Evolutionary conservation across 352 stramenopile species (phyloP).

Genomic region (Thraustochytrium striatum): DNA sequence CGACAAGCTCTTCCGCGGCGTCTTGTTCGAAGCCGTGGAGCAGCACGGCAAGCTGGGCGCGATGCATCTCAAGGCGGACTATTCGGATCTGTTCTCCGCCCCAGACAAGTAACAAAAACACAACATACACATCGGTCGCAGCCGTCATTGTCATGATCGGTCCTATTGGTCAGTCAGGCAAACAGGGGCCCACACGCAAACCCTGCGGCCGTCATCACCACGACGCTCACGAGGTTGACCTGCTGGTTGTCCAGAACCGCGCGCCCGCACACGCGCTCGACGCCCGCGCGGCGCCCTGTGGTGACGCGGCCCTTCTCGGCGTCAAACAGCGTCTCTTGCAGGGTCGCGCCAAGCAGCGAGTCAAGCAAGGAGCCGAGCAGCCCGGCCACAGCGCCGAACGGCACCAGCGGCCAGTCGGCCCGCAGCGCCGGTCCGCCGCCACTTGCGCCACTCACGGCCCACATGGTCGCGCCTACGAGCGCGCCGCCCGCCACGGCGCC

Average conservation of each 20-base stretch:
- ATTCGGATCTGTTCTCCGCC: no score
- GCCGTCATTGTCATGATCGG: no score
- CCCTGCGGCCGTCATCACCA: constrained; percentile 1
- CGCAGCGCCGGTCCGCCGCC: constrained; percentile 49
- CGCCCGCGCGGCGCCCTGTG: not conserved
- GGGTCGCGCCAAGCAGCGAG: constrained; percentile 71
- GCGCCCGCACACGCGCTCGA: constrained; percentile 1
- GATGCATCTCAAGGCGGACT: not conserved
- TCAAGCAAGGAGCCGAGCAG: constrained; percentile 72
- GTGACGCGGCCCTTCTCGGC: constrained; percentile 44
- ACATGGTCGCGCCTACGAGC: constrained; percentile 77
- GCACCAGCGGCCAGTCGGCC: constrained; percentile 60
- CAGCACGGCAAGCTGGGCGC: not conserved
- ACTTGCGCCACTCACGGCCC: constrained; percentile 52
- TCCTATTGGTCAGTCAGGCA: no score
- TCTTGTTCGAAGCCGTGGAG: not conserved
- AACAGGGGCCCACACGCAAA: no score
- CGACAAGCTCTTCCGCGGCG: not conserved
- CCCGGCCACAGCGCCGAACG: constrained; percentile 62
- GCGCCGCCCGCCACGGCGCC: constrained; percentile 73
- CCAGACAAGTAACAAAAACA: no score
- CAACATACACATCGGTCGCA: no score
- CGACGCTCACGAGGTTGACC: constrained; percentile 21
- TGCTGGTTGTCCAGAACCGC: constrained; percentile 35
- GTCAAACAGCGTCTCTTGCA: constrained; percentile 72